Evolutionary conservation across 1,284 basidiomycete genomes (phyloP), one percentile per base, ranked within the genome.

Genomic region (Austroboletus olivaceoglutinosus): DNA sequence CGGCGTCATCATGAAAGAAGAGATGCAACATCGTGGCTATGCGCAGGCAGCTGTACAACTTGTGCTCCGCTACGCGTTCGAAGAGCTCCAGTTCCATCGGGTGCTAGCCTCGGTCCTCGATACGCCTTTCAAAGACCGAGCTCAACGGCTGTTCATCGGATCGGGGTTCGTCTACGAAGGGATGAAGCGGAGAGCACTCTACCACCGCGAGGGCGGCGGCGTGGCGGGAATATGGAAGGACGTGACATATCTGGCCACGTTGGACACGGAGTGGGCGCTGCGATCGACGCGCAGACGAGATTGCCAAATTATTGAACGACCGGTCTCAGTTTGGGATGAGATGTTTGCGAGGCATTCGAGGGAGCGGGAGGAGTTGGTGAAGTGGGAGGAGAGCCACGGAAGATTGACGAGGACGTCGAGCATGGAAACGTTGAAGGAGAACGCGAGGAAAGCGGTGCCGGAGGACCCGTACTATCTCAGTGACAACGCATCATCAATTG

Each of bases 231-330:
- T 52, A 2, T 86, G 80, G 79, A 78, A 75, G 53, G 82, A 86
- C 57, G 76, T 81, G 19, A 80, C 77, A 2, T 78, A 78, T 54
- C 68, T 85, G 49, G 81, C 75, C 9, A 71, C 86, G 54, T 65
- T 87, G 50, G 82, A 80, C 49, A 84, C 80, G 0, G 82, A 86
- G 45, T 87, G 82, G 81, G 55, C 71, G 38, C 60, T 78, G 50
- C 73, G 72, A 39, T 48, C 56, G 10, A 48, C 45, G 18, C 40
- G 58, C 31, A 42, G 21, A 34, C 43, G 7, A 4, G 23, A n/a
- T 2, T 43, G 43, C 31, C n/a, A 19, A 3, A 2, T 67, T 11
- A 22, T 13, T 4, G 37, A 49, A 15, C 38, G 41, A 4, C 53
- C 71, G 1, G 58, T 63, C 30, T 73, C 73, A 2, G 58, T 80